Percentiles rank a stretch among this genome's conserved stretches.
Evolutionary conservation across 2,329 filamentous ascomycete species (phyloP).

Genomic region (Hymenoscyphus fraxineus): DNA sequence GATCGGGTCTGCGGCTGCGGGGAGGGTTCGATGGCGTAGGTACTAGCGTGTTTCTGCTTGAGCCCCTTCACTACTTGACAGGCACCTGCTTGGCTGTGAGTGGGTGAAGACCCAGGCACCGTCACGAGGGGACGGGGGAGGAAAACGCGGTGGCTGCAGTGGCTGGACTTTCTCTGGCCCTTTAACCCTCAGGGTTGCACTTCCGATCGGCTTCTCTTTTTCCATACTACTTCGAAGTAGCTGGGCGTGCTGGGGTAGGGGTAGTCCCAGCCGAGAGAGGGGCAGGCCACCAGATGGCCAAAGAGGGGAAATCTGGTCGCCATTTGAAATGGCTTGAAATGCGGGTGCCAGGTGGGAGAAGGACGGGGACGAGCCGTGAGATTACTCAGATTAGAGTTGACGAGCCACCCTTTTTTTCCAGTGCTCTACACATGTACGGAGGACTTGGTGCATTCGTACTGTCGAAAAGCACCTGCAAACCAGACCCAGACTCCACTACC

Average conservation of each 20-base stretch:
- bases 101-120: not conserved
- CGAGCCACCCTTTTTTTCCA: not conserved
- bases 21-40: not conserved
- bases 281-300: not conserved
- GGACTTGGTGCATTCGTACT: too few species aligned
- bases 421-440: too few species aligned
- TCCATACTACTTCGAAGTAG: too few species aligned
- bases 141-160: not conserved
- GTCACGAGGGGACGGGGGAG: not conserved
- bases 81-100: not conserved
- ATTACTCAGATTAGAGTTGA: not conserved
- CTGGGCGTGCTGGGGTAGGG: not conserved
- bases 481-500: not conserved
- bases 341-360: too few species aligned
- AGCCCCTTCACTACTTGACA: conserved; percentile 4
- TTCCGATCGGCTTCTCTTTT: not conserved
- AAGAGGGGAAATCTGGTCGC: not conserved
- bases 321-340: too few species aligned
- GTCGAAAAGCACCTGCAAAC: too few species aligned
- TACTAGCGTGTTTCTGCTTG: conserved; percentile 10
- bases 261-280: not conserved
- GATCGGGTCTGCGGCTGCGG: not conserved
- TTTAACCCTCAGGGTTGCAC: not conserved
- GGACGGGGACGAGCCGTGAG: too few species aligned
- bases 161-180: not conserved